Base-by-base conservation (phyloP, 1,284 basidiomycete genomes). In the Pseudozyma pruni region DNA sequence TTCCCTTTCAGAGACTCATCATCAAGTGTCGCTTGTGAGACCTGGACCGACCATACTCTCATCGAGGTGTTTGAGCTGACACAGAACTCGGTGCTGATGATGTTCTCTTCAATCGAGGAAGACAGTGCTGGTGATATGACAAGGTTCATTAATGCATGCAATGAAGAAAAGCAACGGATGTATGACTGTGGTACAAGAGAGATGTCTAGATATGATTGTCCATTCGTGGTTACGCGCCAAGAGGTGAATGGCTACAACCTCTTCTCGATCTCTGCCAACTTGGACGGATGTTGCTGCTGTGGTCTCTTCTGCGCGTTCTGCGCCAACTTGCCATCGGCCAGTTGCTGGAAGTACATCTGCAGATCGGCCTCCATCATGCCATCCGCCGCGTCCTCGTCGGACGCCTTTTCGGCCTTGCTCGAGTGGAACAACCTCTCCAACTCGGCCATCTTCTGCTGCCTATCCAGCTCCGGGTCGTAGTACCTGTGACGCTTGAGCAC, bases 401-500 rank as follows among this genome's bases (percentile, higher is more conserved):
- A n/a, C n/a, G n/a, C 46, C 45, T 81, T 59, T 14, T 72, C 72
- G 40, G 23, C 39, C 40, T 60, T 53, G 19, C 52, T 63, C 32
- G 48, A 54, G 39, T 81, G 71, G 74, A 84, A 86, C 42, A 84
- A 76, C 52, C 75, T 78, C 41, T 84, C 81, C n/a, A 87, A 78
- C 81, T 87, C 86, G 35, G 83, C 81, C 41, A 85, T 83, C 76
- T 85, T 84, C 63, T 83, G 81, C 74, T 83, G 75, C 31, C 83
- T 73, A 80, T 87, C 86, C 48, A 84, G 81, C 60, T 84, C 85
- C 16, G 86, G 83, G 75, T 87, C 84, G 81, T 87, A 86, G 48
- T 84, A 75, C 19, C 79, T 74, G 75, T 86, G 83, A 16, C 86
- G 80, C 80, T 86, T 86, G 61, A 86, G 81, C 16, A 86, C 83